Percentiles rank a stretch among this genome's conserved stretches.
Evolutionary conservation across 2,329 filamentous ascomycete species (phyloP).

Genomic region (Phaeosphaeria sp.): DNA sequence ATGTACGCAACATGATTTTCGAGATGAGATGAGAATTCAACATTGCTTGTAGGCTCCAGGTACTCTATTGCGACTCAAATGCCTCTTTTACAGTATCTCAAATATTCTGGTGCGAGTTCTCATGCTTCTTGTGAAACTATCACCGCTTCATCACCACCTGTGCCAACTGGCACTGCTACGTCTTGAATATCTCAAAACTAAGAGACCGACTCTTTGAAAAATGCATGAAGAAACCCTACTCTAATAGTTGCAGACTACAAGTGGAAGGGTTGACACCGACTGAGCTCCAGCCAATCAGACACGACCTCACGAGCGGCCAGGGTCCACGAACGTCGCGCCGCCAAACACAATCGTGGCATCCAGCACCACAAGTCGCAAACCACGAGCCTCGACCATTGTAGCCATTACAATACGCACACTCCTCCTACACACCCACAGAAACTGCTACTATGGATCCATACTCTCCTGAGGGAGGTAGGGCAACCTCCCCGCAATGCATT

Average conservation of each 20-base stretch:
- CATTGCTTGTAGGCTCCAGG: no score
- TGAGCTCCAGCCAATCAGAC: slow-evolving; percentile 27
- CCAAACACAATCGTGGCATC: slow-evolving; percentile 45
- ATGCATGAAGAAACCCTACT: no score
- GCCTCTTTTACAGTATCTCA: no score
- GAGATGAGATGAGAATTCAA: no score
- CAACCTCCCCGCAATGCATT: not conserved
- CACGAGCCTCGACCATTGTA: slow-evolving; percentile 5
- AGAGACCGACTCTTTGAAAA: not conserved
- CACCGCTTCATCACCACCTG: no score
- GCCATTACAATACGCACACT: not conserved
- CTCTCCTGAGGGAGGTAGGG: slow-evolving; percentile 66
- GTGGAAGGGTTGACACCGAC: not conserved
- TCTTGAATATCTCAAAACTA: not conserved
- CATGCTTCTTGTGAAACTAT: no score
- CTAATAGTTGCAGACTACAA: not conserved
- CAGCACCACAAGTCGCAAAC: slow-evolving; percentile 17
- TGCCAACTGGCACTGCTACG: no score
- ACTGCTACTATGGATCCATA: slow-evolving; percentile 61
- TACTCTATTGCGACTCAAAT: no score
- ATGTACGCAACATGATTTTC: not conserved
- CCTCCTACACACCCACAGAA: not conserved
- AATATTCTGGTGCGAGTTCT: no score
- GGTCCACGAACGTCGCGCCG: slow-evolving; percentile 37
- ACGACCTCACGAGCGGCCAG: slow-evolving; percentile 10